Base-by-base conservation (phyloP, 371 early-diverging fungal species). In the Rhizopus arrhizus region DNA sequence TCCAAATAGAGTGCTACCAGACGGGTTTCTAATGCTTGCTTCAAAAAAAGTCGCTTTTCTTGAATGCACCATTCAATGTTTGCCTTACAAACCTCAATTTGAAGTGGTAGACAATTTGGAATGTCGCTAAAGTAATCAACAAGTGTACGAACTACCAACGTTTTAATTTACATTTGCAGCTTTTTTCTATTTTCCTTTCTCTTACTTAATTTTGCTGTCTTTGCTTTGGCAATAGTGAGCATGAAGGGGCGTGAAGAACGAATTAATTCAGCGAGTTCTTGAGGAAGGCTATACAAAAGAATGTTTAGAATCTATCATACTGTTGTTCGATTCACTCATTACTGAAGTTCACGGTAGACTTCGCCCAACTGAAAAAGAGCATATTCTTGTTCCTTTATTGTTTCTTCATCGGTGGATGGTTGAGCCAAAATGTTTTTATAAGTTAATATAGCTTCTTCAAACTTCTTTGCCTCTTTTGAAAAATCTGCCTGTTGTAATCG, bases 11-110 rank as follows among this genome's bases (percentile, higher is more conserved):
- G 78, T 11, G 94, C 89, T 36, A 91, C 90, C 34, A 97, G 77
- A 47, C 95, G 90, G 13, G 96, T 97, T 70, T 98, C 97, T 54
- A 98, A 77, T 12, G 92, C 83, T 76, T 97, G 97, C 70, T 90
- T 91, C 76, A 98, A 82, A 77, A 92, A 97, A 56, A 92, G 87
- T 54, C 96, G 89, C 77, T 96, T 95, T 65, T 96, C 95, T 57
- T 84, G 73, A 46, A 84, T 74, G 45, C 94, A 91, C 97, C 97
- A 97, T 59, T 94, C 86, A 63, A 97, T 94, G 58, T 88, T 90
- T 57, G 96, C 93, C 74, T 93, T 90, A 84, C 96, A 96, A 10
- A 95, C 84, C 45, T 88, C 85, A 43, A 98, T 93, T 70, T 98
- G 97, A 31, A 94, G 86, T 55, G 89, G 85, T 38, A 94, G 81